A percentile compares a stretch with the other conserved stretches of the same genome.
phyloP scores from a whole-genome alignment of 2,329 filamentous ascomycete species.

The Hymenoscyphus occultus region DNA sequence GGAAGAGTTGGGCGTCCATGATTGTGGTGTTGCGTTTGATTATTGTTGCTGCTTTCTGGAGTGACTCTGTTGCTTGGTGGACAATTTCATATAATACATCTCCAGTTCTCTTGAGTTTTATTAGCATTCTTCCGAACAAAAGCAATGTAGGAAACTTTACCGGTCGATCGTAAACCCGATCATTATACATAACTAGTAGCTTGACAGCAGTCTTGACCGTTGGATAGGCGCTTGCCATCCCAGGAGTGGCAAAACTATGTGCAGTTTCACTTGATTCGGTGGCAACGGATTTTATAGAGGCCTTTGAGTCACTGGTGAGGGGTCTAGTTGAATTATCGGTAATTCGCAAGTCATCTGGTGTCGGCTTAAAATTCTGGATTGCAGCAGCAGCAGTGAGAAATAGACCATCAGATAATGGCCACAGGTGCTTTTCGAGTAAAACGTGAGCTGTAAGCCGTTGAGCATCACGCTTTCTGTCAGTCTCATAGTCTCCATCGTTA shows the following conservation, averaged over 20 bases:
- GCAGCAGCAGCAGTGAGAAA: conserved; percentile 34
- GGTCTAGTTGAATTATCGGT: conserved; percentile 14
- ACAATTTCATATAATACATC: conserved; percentile 79
- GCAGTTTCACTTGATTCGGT: conserved; percentile 36
- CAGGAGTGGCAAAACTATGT: conserved; percentile 53
- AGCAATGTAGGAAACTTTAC: no score
- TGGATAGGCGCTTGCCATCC: conserved; percentile 57
- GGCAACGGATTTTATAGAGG: conserved; percentile 3
- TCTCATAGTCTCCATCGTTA: conserved; percentile 27
- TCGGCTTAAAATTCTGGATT: conserved; percentile 33
- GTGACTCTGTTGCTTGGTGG: conserved; percentile 80
- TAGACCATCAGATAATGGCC: conserved; percentile 32
- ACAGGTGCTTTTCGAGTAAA: conserved; percentile 33
- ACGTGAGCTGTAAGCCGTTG: conserved; percentile 28
- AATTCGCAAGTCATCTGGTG: conserved; percentile 30
- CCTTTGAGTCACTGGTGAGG: conserved; percentile 45
- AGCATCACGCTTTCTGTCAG: conserved; percentile 25
- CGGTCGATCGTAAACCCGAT: conserved; percentile 35
- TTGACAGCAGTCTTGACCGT: conserved; percentile 57
- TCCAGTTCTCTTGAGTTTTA: no score
- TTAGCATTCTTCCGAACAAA: no score
- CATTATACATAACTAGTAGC: conserved; percentile 58
- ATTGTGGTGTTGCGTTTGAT: conserved; percentile 62
- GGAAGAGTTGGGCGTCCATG: conserved; percentile 82
- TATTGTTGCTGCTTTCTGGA: conserved; percentile 71